Evolutionary conservation across 2,329 filamentous ascomycete species (phyloP).

Genomic region (Ascosphaera aggregata): DNA sequence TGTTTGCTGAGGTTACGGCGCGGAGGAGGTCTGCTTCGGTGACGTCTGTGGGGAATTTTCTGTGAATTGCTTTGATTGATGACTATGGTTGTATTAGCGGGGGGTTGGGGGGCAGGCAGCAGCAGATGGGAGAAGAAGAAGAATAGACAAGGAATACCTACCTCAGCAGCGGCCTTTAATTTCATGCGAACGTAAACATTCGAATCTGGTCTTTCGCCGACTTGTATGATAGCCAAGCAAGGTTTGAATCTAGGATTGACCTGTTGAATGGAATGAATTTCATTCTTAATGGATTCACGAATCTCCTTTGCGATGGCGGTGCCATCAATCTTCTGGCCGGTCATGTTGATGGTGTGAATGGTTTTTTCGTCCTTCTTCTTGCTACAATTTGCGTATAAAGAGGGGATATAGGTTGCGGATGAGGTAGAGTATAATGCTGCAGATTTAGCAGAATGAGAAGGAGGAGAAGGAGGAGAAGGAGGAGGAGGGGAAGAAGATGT

Average conservation of each 20-base stretch:
- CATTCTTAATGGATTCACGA: slow-evolving; percentile 52
- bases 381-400: not conserved
- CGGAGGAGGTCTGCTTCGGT: slow-evolving; percentile 70
- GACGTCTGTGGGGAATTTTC: slow-evolving; percentile 55
- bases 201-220: slow-evolving; percentile 82
- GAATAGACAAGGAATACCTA: slow-evolving; percentile 19
- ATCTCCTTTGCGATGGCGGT: slow-evolving; percentile 85
- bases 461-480: slow-evolving; percentile 4
- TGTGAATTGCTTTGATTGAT: not conserved
- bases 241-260: slow-evolving; percentile 73
- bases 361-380: not conserved
- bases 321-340: slow-evolving; percentile 81
- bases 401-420: slow-evolving; percentile 3
- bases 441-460: slow-evolving; percentile 6
- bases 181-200: slow-evolving; percentile 99
- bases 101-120: no score
- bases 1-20: slow-evolving; percentile 60
- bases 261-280: slow-evolving; percentile 64
- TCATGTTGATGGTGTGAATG: slow-evolving; percentile 32
- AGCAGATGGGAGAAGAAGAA: no score
- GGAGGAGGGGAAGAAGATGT: slow-evolving; percentile 3
- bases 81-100: no score
- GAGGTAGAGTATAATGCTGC: no score
- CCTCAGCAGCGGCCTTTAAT: slow-evolving; percentile 85
- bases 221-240: slow-evolving; percentile 89